These are phyloP conservation scores for Neurospora sublineolata DNA, from an alignment of 495 filamentous ascomycete genomes.

Conservation along the genomic window DNA sequence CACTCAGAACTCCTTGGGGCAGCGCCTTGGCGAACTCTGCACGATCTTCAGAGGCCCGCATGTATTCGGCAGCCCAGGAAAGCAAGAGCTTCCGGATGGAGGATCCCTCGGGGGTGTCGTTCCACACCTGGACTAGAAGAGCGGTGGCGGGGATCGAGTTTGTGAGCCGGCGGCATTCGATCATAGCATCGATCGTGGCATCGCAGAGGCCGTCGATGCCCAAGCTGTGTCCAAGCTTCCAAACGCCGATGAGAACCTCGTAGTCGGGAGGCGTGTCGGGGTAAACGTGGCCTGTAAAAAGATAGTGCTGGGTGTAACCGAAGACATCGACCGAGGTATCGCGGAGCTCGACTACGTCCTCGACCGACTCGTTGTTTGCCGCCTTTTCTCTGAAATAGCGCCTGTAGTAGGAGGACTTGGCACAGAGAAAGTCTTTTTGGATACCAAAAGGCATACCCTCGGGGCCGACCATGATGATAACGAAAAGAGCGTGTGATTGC, in stretches of 20 bases:
- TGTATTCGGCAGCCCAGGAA: slow-evolving; percentile 46
- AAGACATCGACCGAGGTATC: slow-evolving; percentile 35
- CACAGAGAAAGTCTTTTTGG: slow-evolving; percentile 42
- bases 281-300: slow-evolving; percentile 38
- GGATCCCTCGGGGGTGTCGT: slow-evolving; percentile 42
- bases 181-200: slow-evolving; percentile 39
- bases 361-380: slow-evolving; percentile 19
- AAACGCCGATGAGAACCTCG: slow-evolving; percentile 38
- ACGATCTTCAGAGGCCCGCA: slow-evolving; percentile 36
- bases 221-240: slow-evolving; percentile 40
- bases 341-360: slow-evolving; percentile 36
- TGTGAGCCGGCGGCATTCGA: slow-evolving; percentile 35
- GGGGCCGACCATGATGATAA: slow-evolving; percentile 39
- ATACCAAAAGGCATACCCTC: slow-evolving; percentile 40
- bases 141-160: slow-evolving; percentile 39
- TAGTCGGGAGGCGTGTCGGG: slow-evolving; percentile 33
- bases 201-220: slow-evolving; percentile 42
- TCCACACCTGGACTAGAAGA: slow-evolving; percentile 42
- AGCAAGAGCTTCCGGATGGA: slow-evolving; percentile 41
- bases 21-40: slow-evolving; percentile 41
- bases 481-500: slow-evolving; percentile 41
- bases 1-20: slow-evolving; percentile 42
- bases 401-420: slow-evolving; percentile 36
- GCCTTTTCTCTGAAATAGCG: slow-evolving; percentile 28
- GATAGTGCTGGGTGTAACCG: slow-evolving; percentile 38